These are phyloP conservation scores for Hypoxylon rickii DNA, from an alignment of 495 filamentous ascomycete genomes.

Conservation along the genomic window DNA sequence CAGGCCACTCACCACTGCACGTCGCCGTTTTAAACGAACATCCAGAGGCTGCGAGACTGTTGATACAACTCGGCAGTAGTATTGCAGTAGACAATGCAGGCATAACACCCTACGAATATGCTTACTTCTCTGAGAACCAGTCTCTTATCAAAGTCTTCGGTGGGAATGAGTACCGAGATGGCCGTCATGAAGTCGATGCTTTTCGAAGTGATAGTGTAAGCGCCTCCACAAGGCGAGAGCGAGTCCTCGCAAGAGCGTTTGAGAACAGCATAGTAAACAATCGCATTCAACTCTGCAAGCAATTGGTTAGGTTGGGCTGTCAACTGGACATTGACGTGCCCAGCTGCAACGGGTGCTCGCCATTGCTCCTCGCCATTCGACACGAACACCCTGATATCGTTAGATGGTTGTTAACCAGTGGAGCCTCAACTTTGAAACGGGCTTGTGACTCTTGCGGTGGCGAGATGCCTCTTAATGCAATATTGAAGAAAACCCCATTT, in stretches of 20 bases:
- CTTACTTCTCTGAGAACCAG: neutral
- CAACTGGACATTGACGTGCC: neutral
- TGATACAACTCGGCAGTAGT: neutral
- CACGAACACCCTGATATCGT: neutral
- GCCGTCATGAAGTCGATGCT: neutral
- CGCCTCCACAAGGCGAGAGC: neutral
- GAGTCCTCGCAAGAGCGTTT: neutral
- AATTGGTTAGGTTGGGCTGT: neutral
- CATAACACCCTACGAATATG: neutral
- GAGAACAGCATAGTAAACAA: neutral
- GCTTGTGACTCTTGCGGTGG: neutral
- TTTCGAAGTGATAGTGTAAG: neutral
- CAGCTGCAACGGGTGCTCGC: slow-evolving; percentile 5
- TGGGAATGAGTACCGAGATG: neutral
- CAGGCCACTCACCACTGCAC: neutral
- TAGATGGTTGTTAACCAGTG: neutral
- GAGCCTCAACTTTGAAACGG: slow-evolving; percentile 3
- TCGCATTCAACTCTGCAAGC: neutral
- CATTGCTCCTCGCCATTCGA: slow-evolving; percentile 1
- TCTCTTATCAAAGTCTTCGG: neutral
- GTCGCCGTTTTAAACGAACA: neutral
- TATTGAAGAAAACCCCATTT: neutral
- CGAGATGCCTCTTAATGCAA: neutral
- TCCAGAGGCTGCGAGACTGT: neutral
- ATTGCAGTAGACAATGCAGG: neutral